Base-by-base conservation (phyloP, 2,329 filamentous ascomycete genomes). In the Ascochyta koolunga region DNA sequence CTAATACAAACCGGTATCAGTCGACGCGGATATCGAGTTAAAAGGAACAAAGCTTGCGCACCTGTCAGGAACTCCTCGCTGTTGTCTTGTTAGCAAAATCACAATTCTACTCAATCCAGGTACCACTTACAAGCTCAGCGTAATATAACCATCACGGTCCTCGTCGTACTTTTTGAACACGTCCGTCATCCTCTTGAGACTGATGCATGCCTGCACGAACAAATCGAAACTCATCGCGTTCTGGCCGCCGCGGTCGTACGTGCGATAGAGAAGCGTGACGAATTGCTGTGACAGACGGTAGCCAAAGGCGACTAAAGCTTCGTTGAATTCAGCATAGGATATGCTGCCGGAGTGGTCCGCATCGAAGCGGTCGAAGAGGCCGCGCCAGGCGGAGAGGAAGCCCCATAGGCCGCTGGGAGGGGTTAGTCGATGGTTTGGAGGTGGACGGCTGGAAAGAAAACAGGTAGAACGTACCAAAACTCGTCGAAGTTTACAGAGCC, bases 91-190 rank as follows among this genome's bases (percentile, higher is more conserved):
- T 48, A 54, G 50, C 38, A 4, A 18, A 38, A 16, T 21, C 21
- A 4, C 3, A 5, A 13, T 15, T 22, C 4, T 19, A 3, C 8
- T 10, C 33, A 18, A 8, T 37, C 13, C 7, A 3, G 11, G 16
- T 21, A 7, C 5, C 42, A 80, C 80, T 77, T 73, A 82, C 79
- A 83, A 83, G 66, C 79, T 82, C 66, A 83, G 64, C 37, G 81
- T 83, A 57, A 83, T 83, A 59, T 93, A 98, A 1, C 95, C 95
- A 77, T 98, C 95, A 36, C 95, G 86, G 76, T 99, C 95, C 68
- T 96, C 90, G 66, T 99, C 95, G 75, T 98, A 99, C 77, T 93
- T 93, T 83, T 99, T 99, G 76, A 99, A 99, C 24, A 96, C 92
- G 76, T 99, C 95, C 56, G 95, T 99, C 93, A 99, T 98, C 66